These are phyloP conservation scores for Phytophthora cryptogea DNA, from an alignment of 352 stramenopile genomes.

Conservation along the genomic window DNA sequence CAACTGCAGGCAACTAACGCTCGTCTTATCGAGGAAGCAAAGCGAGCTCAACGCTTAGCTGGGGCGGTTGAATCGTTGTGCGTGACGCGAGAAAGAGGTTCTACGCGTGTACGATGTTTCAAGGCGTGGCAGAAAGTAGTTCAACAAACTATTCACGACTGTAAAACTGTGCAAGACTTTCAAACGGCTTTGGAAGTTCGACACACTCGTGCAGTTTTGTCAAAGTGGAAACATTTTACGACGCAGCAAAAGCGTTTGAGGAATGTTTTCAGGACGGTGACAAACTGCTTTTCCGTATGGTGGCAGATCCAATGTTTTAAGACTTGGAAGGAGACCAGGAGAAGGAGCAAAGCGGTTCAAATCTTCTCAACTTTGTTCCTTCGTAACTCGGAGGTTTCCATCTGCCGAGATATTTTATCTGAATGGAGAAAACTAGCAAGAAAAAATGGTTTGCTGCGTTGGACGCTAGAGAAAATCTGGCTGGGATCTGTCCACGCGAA, in stretches of 20 bases:
- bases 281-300: conserved; percentile 15
- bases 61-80: conserved; percentile 20
- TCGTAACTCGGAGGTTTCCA: conserved; percentile 12
- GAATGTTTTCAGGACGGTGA: conserved; percentile 8
- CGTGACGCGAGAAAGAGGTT: conserved; percentile 7
- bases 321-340: conserved; percentile 22
- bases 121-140: conserved; percentile 23
- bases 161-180: conserved; percentile 8
- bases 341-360: conserved; percentile 18
- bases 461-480: conserved; percentile 43
- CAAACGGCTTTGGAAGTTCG: conserved; percentile 1
- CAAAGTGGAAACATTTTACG: conserved; percentile 18
- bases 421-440: conserved; percentile 32
- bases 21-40: conserved; percentile 17
- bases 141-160: conserved; percentile 5
- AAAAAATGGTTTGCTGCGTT: conserved; percentile 35
- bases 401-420: conserved; percentile 10
- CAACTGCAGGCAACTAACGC: conserved; percentile 9
- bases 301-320: conserved; percentile 24
- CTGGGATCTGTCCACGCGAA: conserved; percentile 40
- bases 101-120: conserved; percentile 7
- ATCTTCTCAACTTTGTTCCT: conserved; percentile 25
- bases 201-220: conserved; percentile 3
- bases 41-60: conserved; percentile 19
- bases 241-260: conserved; percentile 14